Evolutionary conservation across 768 basidiomycete species (phyloP), one percentile per base, ranked within the genome.

Genomic region (Coprinellus aureogranulatus): DNA sequence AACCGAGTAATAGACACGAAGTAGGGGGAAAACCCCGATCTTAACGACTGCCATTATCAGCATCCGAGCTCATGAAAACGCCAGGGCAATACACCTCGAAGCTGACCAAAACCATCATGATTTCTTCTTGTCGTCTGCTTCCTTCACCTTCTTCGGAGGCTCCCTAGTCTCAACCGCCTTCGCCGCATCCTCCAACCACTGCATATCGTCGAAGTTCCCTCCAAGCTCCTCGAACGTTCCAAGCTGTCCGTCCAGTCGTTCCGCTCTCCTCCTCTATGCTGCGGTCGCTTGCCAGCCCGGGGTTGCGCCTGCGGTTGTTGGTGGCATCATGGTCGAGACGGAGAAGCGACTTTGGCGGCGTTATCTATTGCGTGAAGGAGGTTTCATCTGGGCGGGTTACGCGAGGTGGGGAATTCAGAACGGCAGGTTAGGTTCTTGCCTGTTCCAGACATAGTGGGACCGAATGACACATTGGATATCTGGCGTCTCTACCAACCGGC

Each of bases 371-470:
- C 4, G 83, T 85, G 70, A 92, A 93, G 1, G 89, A 90, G 26
- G 90, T 89, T 11, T 94, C 94, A 74, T 96, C 94, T 0, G 92
- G 86, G n/a, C 90, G 86, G 57, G 92, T 81, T 59, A 96, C 89
- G 61, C 80, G 83, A 71, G 94, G 92, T 2, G 91, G 88, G 71
- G 88, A 96, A 61, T 88, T 88, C 30, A 92, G 90, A 1, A 94
- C 89, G 63, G 92, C 2, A 95, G 80, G 4, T 78, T 72, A 16
- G 85, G 83, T 46, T 79, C 64, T 31, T 88, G 83, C 54, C 83
- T 81, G 72, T 87, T 86, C 85, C 86, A 85, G 67, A 94, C 81
- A 75, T 93, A 93, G 93, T 83, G 11, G 89, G 83, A 53, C 91
- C 91, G 66, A 93, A 93, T 0, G 90, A 89, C 0, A 90, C 90